These are phyloP conservation scores for Cladobotryum mycophilum DNA, from an alignment of 2,329 filamentous ascomycete genomes.

Conservation along the genomic window DNA sequence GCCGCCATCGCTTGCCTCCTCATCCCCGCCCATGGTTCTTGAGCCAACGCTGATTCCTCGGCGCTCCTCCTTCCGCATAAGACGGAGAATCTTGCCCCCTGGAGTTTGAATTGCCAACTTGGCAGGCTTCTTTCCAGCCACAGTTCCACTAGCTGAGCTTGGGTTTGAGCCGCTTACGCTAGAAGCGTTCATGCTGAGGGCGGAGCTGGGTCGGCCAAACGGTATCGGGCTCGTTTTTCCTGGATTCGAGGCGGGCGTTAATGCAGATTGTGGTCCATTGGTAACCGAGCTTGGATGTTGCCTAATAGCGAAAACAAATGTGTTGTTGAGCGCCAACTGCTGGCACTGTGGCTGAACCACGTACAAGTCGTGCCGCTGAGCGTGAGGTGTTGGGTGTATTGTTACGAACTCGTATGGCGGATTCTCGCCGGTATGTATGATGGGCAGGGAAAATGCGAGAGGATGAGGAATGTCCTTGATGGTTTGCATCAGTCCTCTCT, in stretches of 20 bases:
- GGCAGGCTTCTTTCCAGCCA: conserved; percentile 71
- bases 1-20: conserved; percentile 61
- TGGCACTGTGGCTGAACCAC: conserved; percentile 93
- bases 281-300: conserved; percentile 68
- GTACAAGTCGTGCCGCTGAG: conserved; percentile 95
- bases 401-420: conserved; percentile 90
- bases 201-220: conserved; percentile 53
- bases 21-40: conserved; percentile 37
- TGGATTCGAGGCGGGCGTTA: conserved; percentile 42
- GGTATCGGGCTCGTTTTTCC: conserved; percentile 53
- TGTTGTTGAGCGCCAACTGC: conserved; percentile 86
- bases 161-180: conserved; percentile 52
- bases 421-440: conserved; percentile 86
- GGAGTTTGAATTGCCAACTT: conserved; percentile 94
- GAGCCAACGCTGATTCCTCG: conserved; percentile 45
- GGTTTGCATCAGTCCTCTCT: conserved; percentile 92
- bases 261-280: conserved; percentile 25
- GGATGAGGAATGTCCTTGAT: conserved; percentile 95
- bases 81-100: conserved; percentile 84
- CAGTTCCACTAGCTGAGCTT: conserved; percentile 46
- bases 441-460: conserved; percentile 80
- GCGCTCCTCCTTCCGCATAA: conserved; percentile 74
- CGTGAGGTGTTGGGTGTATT: conserved; percentile 91
- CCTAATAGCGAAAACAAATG: conserved; percentile 92
- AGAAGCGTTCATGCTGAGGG: conserved; percentile 58